Conservation (phyloP, 2,329 filamentous ascomycete genomes). For the Coniosporium tulheliwenetii region DNA sequence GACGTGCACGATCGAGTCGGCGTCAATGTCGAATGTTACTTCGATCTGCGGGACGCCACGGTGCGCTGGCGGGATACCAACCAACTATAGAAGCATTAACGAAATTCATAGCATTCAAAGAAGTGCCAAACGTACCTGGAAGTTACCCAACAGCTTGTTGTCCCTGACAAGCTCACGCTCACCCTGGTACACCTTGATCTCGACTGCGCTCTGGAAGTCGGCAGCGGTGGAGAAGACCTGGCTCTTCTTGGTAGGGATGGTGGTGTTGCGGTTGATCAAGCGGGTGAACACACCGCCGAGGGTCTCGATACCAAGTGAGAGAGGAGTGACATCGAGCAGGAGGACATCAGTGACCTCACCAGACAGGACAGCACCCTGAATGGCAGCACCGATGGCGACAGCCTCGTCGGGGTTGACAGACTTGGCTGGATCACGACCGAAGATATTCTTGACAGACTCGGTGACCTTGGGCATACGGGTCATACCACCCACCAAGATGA, state of each 20-base stretch:
- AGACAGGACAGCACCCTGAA: conserved; percentile 91
- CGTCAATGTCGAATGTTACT: conserved; percentile 97
- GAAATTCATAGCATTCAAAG: too few relatives aligned
- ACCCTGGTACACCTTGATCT: conserved; percentile 99
- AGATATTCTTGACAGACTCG: conserved; percentile 92
- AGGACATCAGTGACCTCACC: conserved; percentile 95
- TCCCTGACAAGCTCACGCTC: conserved; percentile 97
- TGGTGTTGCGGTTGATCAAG: conserved; percentile 97
- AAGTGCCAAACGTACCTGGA: conserved; percentile 56
- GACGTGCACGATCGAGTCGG: conserved; percentile 94
- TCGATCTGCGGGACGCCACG: conserved; percentile 93
- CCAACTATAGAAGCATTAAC: conserved; percentile 32
- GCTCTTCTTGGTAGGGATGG: conserved; percentile 98
- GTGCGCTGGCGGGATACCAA: conserved; percentile 90
- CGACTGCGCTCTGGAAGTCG: conserved; percentile 95
- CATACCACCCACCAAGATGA: conserved; percentile 97
- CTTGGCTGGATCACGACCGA: conserved; percentile 92
- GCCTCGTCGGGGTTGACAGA: conserved; percentile 98
- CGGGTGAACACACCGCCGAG: conserved; percentile 95
- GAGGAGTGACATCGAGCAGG: conserved; percentile 85
- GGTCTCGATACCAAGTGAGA: conserved; percentile 96
- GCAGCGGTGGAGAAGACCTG: conserved; percentile 95
- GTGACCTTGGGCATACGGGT: conserved; percentile 98
- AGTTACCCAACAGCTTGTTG: conserved; percentile 98
- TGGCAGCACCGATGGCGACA: conserved; percentile 91